phyloP scores from a whole-genome alignment of 768 basidiomycete genomes.

The Lactarius indigo region DNA sequence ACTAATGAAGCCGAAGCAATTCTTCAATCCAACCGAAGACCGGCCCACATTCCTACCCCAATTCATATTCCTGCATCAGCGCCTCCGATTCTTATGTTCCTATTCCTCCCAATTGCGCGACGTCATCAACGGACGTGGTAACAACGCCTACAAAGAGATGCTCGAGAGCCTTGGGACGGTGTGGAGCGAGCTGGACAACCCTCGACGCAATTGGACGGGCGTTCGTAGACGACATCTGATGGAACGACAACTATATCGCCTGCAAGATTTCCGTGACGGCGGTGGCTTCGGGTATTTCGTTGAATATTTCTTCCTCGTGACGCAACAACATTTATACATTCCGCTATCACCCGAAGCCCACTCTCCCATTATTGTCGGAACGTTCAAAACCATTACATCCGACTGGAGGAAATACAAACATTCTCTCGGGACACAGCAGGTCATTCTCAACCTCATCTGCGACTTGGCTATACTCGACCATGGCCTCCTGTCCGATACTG shows the following conservation, averaged over 20 bases:
- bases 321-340: background rate
- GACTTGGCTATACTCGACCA: conserved; percentile 22
- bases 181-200: background rate
- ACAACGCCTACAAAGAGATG: background rate
- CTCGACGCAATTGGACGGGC: background rate
- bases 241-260: background rate
- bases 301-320: background rate
- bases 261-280: background rate
- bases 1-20: background rate
- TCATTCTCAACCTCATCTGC: conserved; percentile 28
- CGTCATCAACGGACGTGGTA: background rate
- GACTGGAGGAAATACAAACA: background rate
- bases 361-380: background rate
- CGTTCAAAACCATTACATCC: background rate
- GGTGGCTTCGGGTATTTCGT: background rate
- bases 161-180: background rate
- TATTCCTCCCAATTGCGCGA: background rate
- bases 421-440: conserved; percentile 15
- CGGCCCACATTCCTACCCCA: background rate
- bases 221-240: background rate
- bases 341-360: background rate
- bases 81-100: background rate
- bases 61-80: background rate
- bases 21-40: background rate
- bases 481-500: background rate